Evolutionary conservation across 106 monocot genomes (phyloP).

Genomic region (Iris macrosiphon): DNA sequence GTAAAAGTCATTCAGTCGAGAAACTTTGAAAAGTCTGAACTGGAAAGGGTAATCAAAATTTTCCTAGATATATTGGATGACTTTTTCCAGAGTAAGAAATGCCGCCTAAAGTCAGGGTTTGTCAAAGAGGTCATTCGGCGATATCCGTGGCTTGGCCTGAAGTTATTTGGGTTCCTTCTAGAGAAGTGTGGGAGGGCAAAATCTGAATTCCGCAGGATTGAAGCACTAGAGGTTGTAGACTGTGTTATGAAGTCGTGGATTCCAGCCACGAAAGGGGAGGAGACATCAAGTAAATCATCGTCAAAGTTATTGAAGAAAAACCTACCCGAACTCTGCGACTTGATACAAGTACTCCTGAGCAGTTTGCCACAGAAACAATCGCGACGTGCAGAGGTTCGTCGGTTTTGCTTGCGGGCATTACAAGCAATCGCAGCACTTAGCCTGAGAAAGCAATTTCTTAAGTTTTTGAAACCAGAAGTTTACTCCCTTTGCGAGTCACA

Average conservation of each 20-base stretch:
- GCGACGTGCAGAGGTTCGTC: slow-evolving; percentile 55
- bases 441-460: slow-evolving; percentile 56
- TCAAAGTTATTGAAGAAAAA: slow-evolving; percentile 56
- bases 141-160: slow-evolving; percentile 54
- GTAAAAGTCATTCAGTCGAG: slow-evolving; percentile 63
- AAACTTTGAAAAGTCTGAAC: slow-evolving; percentile 38
- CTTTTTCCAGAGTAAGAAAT: slow-evolving; percentile 71
- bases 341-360: slow-evolving; percentile 45
- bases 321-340: slow-evolving; percentile 36
- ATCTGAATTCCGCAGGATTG: slow-evolving; percentile 65
- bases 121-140: slow-evolving; percentile 67
- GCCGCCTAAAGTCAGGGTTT: slow-evolving; percentile 63
- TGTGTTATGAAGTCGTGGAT: slow-evolving; percentile 44
- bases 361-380: slow-evolving; percentile 62
- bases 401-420: slow-evolving; percentile 52
- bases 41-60: slow-evolving; percentile 34
- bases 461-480: slow-evolving; percentile 53
- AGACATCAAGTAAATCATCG: slow-evolving; percentile 19
- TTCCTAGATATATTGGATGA: slow-evolving; percentile 38
- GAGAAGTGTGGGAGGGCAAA: slow-evolving; percentile 53
- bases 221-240: slow-evolving; percentile 60
- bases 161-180: slow-evolving; percentile 62
- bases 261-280: slow-evolving; percentile 22
- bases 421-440: slow-evolving; percentile 32
- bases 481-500: slow-evolving; percentile 47